Evolutionary conservation across 495 filamentous ascomycete species (phyloP).

Genomic region (Collariella sp.): DNA sequence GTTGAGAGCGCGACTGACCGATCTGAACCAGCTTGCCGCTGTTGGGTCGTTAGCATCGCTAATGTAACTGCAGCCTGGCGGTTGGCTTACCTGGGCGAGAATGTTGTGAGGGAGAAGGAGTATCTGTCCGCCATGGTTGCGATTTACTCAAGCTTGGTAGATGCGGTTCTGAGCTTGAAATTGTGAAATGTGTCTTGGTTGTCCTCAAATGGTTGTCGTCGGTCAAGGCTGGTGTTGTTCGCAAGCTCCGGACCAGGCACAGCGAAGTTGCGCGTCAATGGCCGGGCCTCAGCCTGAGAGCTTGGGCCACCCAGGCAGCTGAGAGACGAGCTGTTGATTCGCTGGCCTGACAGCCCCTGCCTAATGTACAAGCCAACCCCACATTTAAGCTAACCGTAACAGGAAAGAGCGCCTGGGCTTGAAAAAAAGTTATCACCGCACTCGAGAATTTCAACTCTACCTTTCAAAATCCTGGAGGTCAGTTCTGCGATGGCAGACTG

Average conservation of each 20-base stretch:
- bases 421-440: neutral
- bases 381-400: neutral
- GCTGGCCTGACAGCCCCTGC: neutral
- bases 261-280: slow-evolving; percentile 31
- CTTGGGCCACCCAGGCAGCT: slow-evolving; percentile 23
- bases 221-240: slow-evolving; percentile 15
- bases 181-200: slow-evolving; percentile 6
- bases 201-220: neutral
- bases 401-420: slow-evolving; percentile 2
- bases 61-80: slow-evolving; percentile 4
- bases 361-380: neutral
- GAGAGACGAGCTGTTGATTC: slow-evolving; percentile 13
- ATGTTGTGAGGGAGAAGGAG: slow-evolving; percentile 98
- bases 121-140: slow-evolving; percentile 93
- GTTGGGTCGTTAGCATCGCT: slow-evolving; percentile 11
- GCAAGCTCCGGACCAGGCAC: slow-evolving; percentile 18
- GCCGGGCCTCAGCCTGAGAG: slow-evolving; percentile 16
- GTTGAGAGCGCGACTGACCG: slow-evolving; percentile 39
- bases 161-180: neutral
- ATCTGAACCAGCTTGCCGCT: slow-evolving; percentile 92
- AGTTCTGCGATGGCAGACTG: neutral
- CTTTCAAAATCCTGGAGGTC: neutral
- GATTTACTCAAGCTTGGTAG: neutral
- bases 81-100: slow-evolving; percentile 86
- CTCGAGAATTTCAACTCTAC: neutral